Conservation (phyloP, 306 rosid species). For the Urtica urens region DNA sequence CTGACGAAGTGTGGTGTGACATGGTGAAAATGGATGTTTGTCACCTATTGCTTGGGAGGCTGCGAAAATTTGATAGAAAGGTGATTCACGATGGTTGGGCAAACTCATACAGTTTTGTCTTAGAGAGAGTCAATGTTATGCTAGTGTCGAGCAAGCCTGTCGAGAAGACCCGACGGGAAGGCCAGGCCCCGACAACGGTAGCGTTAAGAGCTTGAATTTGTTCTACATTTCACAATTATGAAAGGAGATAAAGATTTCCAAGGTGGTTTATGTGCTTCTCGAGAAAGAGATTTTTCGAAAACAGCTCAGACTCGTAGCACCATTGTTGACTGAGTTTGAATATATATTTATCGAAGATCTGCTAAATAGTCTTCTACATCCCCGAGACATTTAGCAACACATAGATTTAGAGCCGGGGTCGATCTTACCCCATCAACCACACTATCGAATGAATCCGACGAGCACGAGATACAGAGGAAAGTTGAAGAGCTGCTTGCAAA, state of each 20-base stretch:
- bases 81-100: no score
- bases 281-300: no score
- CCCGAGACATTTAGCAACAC: not conserved
- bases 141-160: not conserved
- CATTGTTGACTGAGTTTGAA: no score
- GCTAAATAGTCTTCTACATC: not conserved
- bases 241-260: no score
- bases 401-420: not conserved
- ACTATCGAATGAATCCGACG: not conserved
- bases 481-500: not conserved
- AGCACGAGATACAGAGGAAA: not conserved
- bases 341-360: not conserved
- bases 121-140: not conserved
- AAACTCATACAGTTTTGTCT: not conserved
- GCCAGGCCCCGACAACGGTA: no score
- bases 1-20: not conserved
- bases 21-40: not conserved
- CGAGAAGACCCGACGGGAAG: no score
- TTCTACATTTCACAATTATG: no score
- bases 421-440: not conserved
- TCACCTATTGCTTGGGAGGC: not conserved
- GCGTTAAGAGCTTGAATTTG: no score
- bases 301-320: no score
- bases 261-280: no score
- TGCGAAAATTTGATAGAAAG: not conserved